These are phyloP conservation scores for Lathyrus sativus DNA, from an alignment of 306 rosid species.

Conservation along the genomic window DNA sequence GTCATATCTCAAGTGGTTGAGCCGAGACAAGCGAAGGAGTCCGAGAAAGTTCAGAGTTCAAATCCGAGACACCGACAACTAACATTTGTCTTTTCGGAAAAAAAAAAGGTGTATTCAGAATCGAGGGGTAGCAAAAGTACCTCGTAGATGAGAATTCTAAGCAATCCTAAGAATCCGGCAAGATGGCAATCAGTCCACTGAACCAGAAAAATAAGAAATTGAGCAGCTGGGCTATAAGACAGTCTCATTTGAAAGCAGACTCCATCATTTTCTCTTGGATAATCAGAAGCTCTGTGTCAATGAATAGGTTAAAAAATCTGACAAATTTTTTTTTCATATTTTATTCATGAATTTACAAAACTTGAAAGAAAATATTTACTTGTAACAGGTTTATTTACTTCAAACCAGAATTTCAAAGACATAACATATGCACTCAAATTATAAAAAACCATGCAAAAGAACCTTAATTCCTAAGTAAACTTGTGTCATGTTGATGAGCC, in stretches of 20 bases:
- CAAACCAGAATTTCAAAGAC: slow-evolving; percentile 8
- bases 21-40: neutral
- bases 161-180: slow-evolving; percentile 84
- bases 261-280: slow-evolving; percentile 71
- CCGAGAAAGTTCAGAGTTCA: neutral
- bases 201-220: slow-evolving; percentile 75
- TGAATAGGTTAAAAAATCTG: neutral
- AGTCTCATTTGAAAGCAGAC: slow-evolving; percentile 82
- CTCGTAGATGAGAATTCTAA: slow-evolving; percentile 80
- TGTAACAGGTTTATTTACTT: neutral
- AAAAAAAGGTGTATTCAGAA: neutral
- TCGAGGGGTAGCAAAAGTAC: slow-evolving; percentile 36
- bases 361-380: neutral
- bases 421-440: slow-evolving; percentile 18
- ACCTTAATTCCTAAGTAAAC: neutral
- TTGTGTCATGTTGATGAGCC: slow-evolving; percentile 10
- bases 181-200: slow-evolving; percentile 91
- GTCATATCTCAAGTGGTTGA: neutral
- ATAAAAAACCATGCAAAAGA: neutral
- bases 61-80: neutral
- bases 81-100: too few relatives aligned
- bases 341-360: neutral
- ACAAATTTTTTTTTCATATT: neutral
- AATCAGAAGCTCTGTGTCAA: slow-evolving; percentile 69
- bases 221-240: slow-evolving; percentile 81